phyloP scores from a whole-genome alignment of 805 yeast species.

The Ogataea neopini region DNA sequence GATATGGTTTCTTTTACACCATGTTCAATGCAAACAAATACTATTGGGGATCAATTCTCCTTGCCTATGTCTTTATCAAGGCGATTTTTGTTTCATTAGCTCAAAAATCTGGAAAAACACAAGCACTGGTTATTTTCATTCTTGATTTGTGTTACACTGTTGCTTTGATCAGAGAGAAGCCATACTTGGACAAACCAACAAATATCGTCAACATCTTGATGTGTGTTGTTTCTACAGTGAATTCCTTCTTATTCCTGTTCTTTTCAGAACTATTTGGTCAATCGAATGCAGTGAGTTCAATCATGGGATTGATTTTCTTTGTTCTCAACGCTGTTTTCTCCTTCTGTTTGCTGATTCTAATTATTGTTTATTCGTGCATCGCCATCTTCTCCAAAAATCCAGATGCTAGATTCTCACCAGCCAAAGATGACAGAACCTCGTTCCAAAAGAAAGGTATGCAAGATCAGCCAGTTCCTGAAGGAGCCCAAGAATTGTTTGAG shows the following conservation, averaged over 20 bases:
- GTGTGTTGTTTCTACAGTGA: slow-evolving; percentile 68
- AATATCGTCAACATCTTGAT: slow-evolving; percentile 74
- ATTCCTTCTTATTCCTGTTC: slow-evolving; percentile 83
- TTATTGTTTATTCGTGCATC: slow-evolving; percentile 63
- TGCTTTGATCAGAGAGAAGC: slow-evolving; percentile 61
- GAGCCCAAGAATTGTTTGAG: slow-evolving; percentile 59
- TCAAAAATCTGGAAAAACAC: slow-evolving; percentile 80
- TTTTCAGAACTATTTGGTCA: slow-evolving; percentile 84
- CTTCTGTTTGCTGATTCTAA: slow-evolving; percentile 66
- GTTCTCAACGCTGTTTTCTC: slow-evolving; percentile 88
- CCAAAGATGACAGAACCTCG: slow-evolving; percentile 88
- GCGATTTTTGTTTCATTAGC: slow-evolving; percentile 74
- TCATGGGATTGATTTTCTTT: slow-evolving; percentile 92
- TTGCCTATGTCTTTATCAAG: slow-evolving; percentile 64
- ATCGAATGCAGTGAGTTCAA: slow-evolving; percentile 71
- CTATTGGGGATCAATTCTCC: slow-evolving; percentile 76
- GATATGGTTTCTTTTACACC: slow-evolving; percentile 86
- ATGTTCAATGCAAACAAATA: slow-evolving; percentile 81
- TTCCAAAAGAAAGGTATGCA: slow-evolving; percentile 53
- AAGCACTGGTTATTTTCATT: slow-evolving; percentile 73
- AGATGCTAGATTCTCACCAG: slow-evolving; percentile 84
- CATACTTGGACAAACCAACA: slow-evolving; percentile 82
- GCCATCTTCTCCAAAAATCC: slow-evolving; percentile 79
- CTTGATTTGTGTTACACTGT: slow-evolving; percentile 71
- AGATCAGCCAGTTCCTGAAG: slow-evolving; percentile 29